These are phyloP conservation scores for Pugionium dolabratum DNA, from an alignment of 345 rosid species.

Conservation along the genomic window DNA sequence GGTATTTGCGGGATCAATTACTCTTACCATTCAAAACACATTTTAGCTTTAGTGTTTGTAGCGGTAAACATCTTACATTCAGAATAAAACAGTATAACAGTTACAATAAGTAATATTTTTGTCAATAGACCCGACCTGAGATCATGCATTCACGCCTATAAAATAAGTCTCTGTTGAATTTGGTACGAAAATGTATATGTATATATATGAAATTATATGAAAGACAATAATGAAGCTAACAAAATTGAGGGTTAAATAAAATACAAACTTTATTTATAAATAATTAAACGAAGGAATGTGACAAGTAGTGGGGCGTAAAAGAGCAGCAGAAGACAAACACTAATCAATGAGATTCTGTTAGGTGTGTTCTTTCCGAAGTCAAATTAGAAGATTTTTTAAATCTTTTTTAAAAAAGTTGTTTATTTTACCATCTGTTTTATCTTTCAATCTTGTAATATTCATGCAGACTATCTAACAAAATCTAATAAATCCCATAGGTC, in stretches of 20 bases:
- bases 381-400: too few relatives aligned
- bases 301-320: conserved; percentile 40
- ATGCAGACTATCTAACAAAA: too few relatives aligned
- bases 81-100: too few relatives aligned
- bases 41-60: background rate
- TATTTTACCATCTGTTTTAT: too few relatives aligned
- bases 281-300: conserved; percentile 34
- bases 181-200: conserved; percentile 21
- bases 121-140: conserved; percentile 28
- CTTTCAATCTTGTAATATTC: too few relatives aligned
- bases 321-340: conserved; percentile 48
- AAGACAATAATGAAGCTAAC: conserved; percentile 35
- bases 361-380: conserved; percentile 40
- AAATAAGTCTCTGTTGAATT: conserved; percentile 20
- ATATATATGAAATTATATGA: conserved; percentile 19
- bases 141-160: conserved; percentile 14
- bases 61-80: too few relatives aligned
- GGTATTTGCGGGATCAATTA: background rate
- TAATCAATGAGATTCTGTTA: conserved; percentile 65
- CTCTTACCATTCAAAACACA: background rate
- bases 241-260: conserved; percentile 14
- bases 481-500: too few relatives aligned
- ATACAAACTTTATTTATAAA: background rate
- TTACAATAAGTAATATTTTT: background rate
- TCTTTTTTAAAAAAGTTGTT: too few relatives aligned